These are phyloP conservation scores for Alternaria gansuensis DNA, from an alignment of 2,329 filamentous ascomycete species.

Conservation along the genomic window DNA sequence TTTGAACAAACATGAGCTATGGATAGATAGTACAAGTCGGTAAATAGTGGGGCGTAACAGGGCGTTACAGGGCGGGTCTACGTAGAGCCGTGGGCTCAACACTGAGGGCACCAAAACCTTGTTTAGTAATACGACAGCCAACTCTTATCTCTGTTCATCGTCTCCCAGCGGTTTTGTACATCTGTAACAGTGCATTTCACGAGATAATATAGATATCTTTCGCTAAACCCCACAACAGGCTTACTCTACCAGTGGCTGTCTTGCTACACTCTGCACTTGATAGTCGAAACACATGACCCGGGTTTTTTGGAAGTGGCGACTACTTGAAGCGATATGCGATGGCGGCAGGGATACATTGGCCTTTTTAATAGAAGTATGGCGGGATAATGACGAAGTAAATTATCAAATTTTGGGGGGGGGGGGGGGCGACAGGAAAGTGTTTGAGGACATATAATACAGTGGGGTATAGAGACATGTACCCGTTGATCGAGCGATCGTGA, in stretches of 20 bases:
- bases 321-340: background rate
- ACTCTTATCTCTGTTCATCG: background rate
- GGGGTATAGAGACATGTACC: constrained; percentile 29
- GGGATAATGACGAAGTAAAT: background rate
- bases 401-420: background rate
- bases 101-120: background rate
- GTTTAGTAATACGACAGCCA: background rate
- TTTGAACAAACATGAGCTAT: background rate
- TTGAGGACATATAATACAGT: constrained; percentile 43
- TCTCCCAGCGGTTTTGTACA: background rate
- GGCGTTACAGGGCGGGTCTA: background rate
- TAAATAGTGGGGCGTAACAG: background rate
- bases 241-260: background rate
- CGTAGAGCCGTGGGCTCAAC: background rate
- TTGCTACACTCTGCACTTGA: background rate
- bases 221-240: background rate
- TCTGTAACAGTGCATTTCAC: background rate
- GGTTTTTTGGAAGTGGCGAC: background rate
- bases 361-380: background rate
- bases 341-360: background rate
- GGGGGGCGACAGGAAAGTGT: constrained; percentile 11
- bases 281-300: background rate
- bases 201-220: background rate
- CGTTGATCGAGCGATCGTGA: constrained; percentile 18
- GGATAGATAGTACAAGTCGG: background rate